Percentiles rank a stretch among this genome's conserved stretches.
These are phyloP conservation scores for Boletales sp. DNA, from an alignment of 768 basidiomycete species.

Conservation along the genomic window DNA sequence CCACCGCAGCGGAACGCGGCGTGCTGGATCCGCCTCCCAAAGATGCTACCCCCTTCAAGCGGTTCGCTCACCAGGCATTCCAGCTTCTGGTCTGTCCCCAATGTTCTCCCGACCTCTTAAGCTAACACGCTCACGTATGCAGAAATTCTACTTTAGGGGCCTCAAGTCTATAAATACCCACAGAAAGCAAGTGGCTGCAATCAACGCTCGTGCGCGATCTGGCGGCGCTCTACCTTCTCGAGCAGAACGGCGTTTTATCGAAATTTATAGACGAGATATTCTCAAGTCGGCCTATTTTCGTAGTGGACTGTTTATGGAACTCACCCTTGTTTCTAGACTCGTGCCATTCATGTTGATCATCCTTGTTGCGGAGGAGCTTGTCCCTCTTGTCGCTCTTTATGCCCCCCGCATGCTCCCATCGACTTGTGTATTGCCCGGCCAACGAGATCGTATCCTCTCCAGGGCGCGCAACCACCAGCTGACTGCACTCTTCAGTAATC, in stretches of 20 bases:
- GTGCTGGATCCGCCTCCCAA: constrained; percentile 64
- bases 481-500: constrained; percentile 36
- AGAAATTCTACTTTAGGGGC: constrained; percentile 86
- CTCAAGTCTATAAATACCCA: constrained; percentile 69
- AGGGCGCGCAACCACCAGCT: constrained; percentile 48
- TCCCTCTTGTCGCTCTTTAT: constrained; percentile 82
- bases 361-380: constrained; percentile 71
- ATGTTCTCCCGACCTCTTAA: not conserved
- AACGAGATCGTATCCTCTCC: constrained; percentile 60
- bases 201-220: constrained; percentile 50
- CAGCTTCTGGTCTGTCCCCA: constrained; percentile 40
- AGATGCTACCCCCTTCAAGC: constrained; percentile 53
- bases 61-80: constrained; percentile 46
- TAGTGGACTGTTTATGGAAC: not conserved
- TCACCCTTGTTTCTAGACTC: constrained; percentile 38
- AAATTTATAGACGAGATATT: constrained; percentile 61
- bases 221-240: constrained; percentile 66
- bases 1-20: constrained; percentile 64
- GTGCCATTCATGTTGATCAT: constrained; percentile 77
- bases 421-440: constrained; percentile 81
- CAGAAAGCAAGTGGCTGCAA: constrained; percentile 48
- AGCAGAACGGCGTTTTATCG: constrained; percentile 66
- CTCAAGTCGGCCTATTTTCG: constrained; percentile 51
- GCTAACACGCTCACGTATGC: not conserved
- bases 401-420: constrained; percentile 83